These are phyloP conservation scores for Monosporascus cannonballus DNA, from an alignment of 2,329 filamentous ascomycete genomes.

Conservation along the genomic window DNA sequence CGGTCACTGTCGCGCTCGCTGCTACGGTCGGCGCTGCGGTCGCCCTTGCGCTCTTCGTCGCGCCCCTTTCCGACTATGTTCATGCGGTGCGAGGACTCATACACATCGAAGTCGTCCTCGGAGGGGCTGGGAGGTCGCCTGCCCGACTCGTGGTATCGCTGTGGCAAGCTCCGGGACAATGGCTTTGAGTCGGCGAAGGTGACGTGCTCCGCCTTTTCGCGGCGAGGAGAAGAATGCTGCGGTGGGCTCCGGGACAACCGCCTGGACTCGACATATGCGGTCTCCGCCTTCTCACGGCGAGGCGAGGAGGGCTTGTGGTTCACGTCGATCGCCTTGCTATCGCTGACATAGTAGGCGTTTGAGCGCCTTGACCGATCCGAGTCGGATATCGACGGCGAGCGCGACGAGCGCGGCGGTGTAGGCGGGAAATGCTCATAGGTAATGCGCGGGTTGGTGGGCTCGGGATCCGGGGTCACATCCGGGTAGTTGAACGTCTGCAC, in stretches of 20 bases:
- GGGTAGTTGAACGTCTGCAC: slow-evolving; percentile 36
- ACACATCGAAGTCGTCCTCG: slow-evolving; percentile 8
- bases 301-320: slow-evolving; percentile 21
- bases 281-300: slow-evolving; percentile 31
- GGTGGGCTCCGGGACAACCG: slow-evolving; percentile 34
- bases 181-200: slow-evolving; percentile 39
- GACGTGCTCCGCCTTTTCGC: slow-evolving; percentile 35
- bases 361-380: slow-evolving; percentile 26
- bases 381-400: slow-evolving; percentile 24
- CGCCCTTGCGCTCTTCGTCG: neutral
- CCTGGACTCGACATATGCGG: slow-evolving; percentile 39
- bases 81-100: slow-evolving; percentile 16
- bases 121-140: slow-evolving; percentile 34
- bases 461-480: slow-evolving; percentile 27
- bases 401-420: slow-evolving; percentile 30
- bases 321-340: slow-evolving; percentile 28
- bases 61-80: slow-evolving; percentile 5
- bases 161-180: slow-evolving; percentile 41
- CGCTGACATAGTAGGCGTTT: slow-evolving; percentile 34
- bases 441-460: slow-evolving; percentile 25
- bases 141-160: slow-evolving; percentile 31
- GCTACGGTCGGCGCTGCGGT: neutral
- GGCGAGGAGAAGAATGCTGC: slow-evolving; percentile 19
- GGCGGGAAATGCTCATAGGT: slow-evolving; percentile 32
- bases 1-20: neutral